These are phyloP conservation scores for Scheffersomyces parashehatae DNA, from an alignment of 1,139 yeast genomes.

Conservation along the genomic window DNA sequence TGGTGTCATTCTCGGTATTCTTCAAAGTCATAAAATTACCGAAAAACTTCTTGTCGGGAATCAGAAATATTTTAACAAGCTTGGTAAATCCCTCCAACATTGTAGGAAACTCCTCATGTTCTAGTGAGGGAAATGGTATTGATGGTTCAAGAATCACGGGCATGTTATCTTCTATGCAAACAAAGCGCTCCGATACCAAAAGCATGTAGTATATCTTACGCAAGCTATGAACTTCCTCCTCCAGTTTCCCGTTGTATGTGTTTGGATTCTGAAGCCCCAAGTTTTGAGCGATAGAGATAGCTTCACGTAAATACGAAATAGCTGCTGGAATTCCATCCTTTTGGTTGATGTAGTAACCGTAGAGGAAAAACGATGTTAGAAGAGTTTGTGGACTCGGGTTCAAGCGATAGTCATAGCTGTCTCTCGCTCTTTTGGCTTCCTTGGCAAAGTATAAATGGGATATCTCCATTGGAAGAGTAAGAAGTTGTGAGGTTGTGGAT, in stretches of 20 bases:
- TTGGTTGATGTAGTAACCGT: constrained; percentile 30
- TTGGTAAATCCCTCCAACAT: constrained; percentile 35
- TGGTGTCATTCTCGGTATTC: constrained; percentile 6
- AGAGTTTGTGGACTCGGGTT: constrained; percentile 30
- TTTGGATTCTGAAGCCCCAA: constrained; percentile 30
- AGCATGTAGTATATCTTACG: constrained; percentile 33
- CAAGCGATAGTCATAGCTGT: constrained; percentile 25
- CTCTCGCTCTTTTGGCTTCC: constrained; percentile 33
- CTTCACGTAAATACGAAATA: constrained; percentile 34
- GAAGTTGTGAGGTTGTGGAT: constrained; percentile 20
- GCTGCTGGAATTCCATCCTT: constrained; percentile 27
- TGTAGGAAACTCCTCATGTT: constrained; percentile 38
- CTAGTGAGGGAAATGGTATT: constrained; percentile 34
- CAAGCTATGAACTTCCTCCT: constrained; percentile 31
- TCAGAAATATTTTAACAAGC: constrained; percentile 32
- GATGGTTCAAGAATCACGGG: constrained; percentile 39
- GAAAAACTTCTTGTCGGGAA: constrained; percentile 37
- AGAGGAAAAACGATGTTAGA: constrained; percentile 34
- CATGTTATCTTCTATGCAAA: constrained; percentile 37
- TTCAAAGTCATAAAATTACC: constrained; percentile 26
- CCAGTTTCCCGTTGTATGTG: constrained; percentile 21
- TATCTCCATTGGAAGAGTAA: constrained; percentile 22
- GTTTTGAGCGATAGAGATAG: constrained; percentile 35
- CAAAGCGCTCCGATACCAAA: constrained; percentile 35
- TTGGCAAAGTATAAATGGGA: constrained; percentile 25